These are phyloP conservation scores for Zea luxurians DNA, from an alignment of 176 grass and related monocot genomes.

Conservation along the genomic window DNA sequence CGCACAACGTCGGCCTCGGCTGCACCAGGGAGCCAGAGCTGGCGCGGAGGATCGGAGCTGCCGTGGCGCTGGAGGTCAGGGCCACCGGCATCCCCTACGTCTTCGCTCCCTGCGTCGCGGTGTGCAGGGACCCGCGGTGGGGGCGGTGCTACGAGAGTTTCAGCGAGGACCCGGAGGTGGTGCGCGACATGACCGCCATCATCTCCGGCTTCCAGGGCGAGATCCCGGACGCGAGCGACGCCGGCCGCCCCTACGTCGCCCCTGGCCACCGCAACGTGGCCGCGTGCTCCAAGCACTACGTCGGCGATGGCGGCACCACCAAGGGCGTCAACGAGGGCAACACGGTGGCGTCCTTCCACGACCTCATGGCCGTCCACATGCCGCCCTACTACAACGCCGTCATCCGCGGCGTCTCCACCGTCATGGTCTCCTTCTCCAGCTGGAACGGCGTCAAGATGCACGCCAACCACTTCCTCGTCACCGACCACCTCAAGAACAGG, in stretches of 20 bases:
- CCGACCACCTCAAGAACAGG: conserved; percentile 62
- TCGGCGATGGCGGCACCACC: conserved; percentile 71
- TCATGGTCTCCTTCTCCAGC: conserved; percentile 80
- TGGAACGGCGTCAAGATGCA: conserved; percentile 89
- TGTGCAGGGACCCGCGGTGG: conserved; percentile 81
- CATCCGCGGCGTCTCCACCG: conserved; percentile 58
- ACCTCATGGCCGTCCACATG: conserved; percentile 63
- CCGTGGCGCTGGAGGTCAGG: conserved; percentile 58
- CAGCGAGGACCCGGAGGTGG: conserved; percentile 60
- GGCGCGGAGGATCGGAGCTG: conserved; percentile 62
- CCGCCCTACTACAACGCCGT: conserved; percentile 67
- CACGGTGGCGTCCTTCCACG: conserved; percentile 45
- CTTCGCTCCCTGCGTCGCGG: conserved; percentile 60
- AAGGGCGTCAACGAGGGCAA: conserved; percentile 60
- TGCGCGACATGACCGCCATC: conserved; percentile 61
- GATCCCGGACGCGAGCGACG: background rate
- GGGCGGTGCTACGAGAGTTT: conserved; percentile 86
- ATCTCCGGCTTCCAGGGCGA: conserved; percentile 60
- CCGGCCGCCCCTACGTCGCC: conserved; percentile 49
- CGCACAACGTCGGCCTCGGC: conserved; percentile 77
- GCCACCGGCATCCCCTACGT: conserved; percentile 72
- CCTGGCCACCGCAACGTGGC: conserved; percentile 52
- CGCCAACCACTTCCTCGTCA: conserved; percentile 61
- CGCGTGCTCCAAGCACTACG: conserved; percentile 70
- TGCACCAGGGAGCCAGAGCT: conserved; percentile 64